Percentiles rank a stretch among this genome's conserved stretches.
These are phyloP conservation scores for Colletotrichum nymphaeae DNA, from an alignment of 2,329 filamentous ascomycete species.

Conservation along the genomic window DNA sequence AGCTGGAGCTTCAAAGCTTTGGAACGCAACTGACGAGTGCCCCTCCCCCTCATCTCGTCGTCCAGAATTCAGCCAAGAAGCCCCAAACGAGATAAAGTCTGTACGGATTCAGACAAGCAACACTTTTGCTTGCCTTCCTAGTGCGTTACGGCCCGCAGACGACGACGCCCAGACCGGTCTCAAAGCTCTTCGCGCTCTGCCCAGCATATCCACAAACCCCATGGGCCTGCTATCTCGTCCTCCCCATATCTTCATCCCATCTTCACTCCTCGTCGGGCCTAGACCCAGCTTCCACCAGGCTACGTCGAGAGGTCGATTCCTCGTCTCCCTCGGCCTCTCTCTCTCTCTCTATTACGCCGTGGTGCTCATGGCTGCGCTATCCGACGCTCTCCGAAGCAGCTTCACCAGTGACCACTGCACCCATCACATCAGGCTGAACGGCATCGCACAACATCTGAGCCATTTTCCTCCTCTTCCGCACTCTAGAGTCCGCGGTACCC, in stretches of 20 bases:
- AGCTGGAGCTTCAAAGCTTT: not conserved
- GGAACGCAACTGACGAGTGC: not conserved
- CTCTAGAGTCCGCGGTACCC: not conserved
- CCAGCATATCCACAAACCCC: conserved; percentile 1
- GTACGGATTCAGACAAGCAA: not conserved
- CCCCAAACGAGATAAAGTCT: not conserved
- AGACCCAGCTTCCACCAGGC: not conserved
- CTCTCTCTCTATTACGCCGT: not conserved
- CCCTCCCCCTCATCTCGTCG: conserved; percentile 9
- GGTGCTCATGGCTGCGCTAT: not conserved
- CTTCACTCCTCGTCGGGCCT: not conserved
- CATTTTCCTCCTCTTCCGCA: conserved; percentile 11
- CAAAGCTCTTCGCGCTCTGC: not conserved
- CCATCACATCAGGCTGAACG: conserved; percentile 30
- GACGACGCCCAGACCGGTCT: not conserved
- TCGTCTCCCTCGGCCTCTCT: not conserved
- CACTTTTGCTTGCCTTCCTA: not conserved
- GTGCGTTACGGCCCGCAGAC: conserved; percentile 7
- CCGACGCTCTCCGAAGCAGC: not conserved
- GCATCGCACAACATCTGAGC: conserved; percentile 13
- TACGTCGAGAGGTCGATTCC: not conserved
- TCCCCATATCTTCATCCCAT: not conserved
- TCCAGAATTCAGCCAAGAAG: not conserved
- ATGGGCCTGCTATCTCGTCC: conserved; percentile 9
- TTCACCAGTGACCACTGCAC: not conserved